Percentiles rank a stretch among this genome's conserved stretches.
These are phyloP conservation scores for Penicillium sp. DNA, from an alignment of 2,329 filamentous ascomycete genomes.

Conservation along the genomic window DNA sequence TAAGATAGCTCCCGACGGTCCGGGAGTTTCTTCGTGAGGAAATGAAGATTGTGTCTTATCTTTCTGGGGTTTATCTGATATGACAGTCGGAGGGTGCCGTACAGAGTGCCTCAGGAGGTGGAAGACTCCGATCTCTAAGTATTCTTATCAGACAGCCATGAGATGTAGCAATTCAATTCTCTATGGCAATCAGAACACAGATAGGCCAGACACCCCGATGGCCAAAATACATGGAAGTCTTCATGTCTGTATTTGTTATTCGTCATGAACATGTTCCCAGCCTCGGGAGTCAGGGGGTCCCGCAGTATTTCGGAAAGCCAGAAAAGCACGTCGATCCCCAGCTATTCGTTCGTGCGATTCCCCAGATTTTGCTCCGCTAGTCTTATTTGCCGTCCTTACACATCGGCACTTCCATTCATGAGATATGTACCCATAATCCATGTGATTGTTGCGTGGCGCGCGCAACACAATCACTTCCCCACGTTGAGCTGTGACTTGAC, in stretches of 20 bases:
- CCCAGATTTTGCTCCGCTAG: too few relatives aligned
- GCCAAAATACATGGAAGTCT: neutral
- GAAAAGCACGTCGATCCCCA: neutral
- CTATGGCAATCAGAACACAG: neutral
- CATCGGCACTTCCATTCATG: neutral
- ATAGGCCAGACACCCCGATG: neutral
- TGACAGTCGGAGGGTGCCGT: conserved; percentile 9
- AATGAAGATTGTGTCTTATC: conserved; percentile 3
- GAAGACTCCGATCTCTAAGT: conserved; percentile 1
- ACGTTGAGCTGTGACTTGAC: neutral
- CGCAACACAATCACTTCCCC: neutral
- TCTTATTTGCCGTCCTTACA: too few relatives aligned
- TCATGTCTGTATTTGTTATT: neutral
- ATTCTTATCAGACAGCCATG: neutral
- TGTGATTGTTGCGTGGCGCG: neutral
- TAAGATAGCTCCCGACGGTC: neutral
- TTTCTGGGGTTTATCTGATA: conserved; percentile 7
- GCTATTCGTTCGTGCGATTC: neutral
- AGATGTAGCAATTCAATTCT: neutral
- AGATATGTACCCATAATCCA: neutral
- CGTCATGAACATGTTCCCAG: neutral
- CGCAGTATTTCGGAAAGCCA: neutral
- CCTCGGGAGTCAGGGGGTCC: neutral
- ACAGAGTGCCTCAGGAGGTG: neutral
- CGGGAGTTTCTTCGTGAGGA: neutral